Evolutionary conservation across 345 rosid species (phyloP).

Genomic region (Populus deltoides): DNA sequence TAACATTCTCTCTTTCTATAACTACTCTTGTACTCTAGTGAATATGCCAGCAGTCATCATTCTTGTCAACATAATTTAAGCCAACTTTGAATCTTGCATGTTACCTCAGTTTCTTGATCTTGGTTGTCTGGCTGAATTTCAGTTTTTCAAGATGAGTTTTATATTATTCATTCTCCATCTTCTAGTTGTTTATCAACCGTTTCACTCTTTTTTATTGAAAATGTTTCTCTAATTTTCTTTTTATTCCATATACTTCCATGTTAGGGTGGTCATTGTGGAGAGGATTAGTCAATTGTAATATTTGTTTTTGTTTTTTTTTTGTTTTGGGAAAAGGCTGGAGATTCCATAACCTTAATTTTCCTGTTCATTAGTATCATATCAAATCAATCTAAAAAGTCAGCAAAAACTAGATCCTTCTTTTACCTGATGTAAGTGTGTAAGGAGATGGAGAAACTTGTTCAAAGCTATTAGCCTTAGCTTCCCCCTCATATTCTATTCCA

Average conservation of each 20-base stretch:
- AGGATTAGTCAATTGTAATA: background rate
- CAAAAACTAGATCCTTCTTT: background rate
- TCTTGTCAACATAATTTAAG: background rate
- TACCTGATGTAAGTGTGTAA: background rate
- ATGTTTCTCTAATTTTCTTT: background rate
- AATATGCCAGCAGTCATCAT: background rate
- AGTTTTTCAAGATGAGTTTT: background rate
- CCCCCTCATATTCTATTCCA: background rate
- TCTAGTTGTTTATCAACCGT: background rate
- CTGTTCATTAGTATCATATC: background rate
- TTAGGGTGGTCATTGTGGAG: background rate
- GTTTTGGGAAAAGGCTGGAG: background rate
- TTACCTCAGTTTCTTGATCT: conserved; percentile 1
- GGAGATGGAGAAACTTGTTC: background rate
- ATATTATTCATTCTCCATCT: background rate
- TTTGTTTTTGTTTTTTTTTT: background rate
- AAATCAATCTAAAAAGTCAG: background rate
- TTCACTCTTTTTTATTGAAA: background rate
- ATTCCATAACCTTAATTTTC: background rate
- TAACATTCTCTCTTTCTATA: conserved; percentile 32
- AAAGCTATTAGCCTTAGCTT: background rate
- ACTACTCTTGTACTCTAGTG: conserved; percentile 5
- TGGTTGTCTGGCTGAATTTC: background rate
- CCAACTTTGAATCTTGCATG: background rate
- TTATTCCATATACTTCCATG: background rate